Conservation (phyloP, 1,284 basidiomycete species). For the Mycosarcoma mackinlayi region DNA sequence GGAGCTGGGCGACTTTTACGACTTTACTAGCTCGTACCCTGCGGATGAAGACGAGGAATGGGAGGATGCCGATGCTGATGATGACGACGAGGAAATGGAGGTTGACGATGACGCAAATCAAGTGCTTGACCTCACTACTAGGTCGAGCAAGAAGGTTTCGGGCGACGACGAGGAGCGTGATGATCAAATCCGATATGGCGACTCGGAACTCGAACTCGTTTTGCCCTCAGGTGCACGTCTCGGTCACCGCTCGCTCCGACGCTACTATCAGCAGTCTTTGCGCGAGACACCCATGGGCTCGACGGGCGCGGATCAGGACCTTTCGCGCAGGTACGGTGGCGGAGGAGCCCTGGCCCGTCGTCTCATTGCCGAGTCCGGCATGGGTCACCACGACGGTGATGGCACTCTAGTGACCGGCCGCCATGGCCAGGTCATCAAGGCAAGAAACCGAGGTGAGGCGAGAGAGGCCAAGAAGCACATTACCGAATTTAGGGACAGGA, state of each 20-base stretch:
- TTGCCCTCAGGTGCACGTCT: constrained; percentile 91
- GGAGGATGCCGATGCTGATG: constrained; percentile 50
- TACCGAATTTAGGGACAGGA: constrained; percentile 84
- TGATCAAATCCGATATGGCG: constrained; percentile 70
- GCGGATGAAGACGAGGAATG: constrained; percentile 65
- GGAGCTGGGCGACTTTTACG: constrained; percentile 92
- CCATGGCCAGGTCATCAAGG: constrained; percentile 56
- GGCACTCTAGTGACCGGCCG: constrained; percentile 51
- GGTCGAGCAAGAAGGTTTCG: constrained; percentile 5
- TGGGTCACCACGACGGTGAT: constrained; percentile 41
- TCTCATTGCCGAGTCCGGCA: constrained; percentile 48
- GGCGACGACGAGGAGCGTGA: constrained; percentile 73
- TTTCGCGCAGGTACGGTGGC: constrained; percentile 37
- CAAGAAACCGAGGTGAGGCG: constrained; percentile 89
- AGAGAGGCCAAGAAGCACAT: constrained; percentile 89
- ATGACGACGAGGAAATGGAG: constrained; percentile 46
- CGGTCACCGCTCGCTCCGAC: constrained; percentile 86
- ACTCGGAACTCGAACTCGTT: constrained; percentile 83
- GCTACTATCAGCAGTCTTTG: constrained; percentile 82
- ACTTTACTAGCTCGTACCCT: constrained; percentile 85
- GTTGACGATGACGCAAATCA: constrained; percentile 36
- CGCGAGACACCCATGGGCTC: constrained; percentile 49
- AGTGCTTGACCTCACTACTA: constrained; percentile 23
- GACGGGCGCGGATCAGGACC: constrained; percentile 6
- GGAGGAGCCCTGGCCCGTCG: constrained; percentile 56